A percentile compares a stretch with the other conserved stretches of the same genome.
These are phyloP conservation scores for Trichosporon faecale DNA, from an alignment of 1,284 basidiomycete genomes.

Conservation along the genomic window DNA sequence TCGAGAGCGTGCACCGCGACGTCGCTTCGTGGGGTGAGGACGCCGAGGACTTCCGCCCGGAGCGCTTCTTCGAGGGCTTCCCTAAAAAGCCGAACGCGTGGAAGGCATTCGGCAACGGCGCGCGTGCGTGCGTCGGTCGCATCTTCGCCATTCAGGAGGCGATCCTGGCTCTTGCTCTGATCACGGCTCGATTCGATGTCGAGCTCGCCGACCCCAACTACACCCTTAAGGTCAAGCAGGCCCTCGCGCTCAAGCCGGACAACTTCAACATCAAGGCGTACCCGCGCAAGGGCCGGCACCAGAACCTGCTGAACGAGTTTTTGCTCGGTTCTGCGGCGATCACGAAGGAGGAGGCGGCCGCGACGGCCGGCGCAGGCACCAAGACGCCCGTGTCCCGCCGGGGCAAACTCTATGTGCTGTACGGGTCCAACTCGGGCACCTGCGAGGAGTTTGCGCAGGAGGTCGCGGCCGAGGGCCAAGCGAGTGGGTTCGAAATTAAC, in stretches of 20 bases:
- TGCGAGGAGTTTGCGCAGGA: conserved; percentile 58
- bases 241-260: conserved; percentile 57
- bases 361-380: not conserved
- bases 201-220: conserved; percentile 54
- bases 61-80: conserved; percentile 57
- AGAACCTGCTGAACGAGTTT: conserved; percentile 10
- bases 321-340: conserved; percentile 31
- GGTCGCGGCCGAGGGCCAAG: conserved; percentile 53
- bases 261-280: conserved; percentile 47
- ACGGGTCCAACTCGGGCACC: conserved; percentile 55
- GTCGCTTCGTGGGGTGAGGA: conserved; percentile 57
- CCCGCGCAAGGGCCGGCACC: conserved; percentile 6
- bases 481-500: conserved; percentile 54
- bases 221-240: conserved; percentile 54
- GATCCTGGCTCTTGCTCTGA: conserved; percentile 51
- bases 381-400: not conserved
- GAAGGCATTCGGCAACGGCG: conserved; percentile 39
- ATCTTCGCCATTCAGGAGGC: conserved; percentile 58
- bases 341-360: conserved; percentile 14
- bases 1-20: conserved; percentile 52
- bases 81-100: conserved; percentile 50
- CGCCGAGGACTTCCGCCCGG: conserved; percentile 48
- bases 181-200: conserved; percentile 56
- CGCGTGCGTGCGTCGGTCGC: conserved; percentile 45
- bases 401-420: conserved; percentile 45